Conservation (phyloP, 106 monocot species). For the Hemerocallis citrina region DNA sequence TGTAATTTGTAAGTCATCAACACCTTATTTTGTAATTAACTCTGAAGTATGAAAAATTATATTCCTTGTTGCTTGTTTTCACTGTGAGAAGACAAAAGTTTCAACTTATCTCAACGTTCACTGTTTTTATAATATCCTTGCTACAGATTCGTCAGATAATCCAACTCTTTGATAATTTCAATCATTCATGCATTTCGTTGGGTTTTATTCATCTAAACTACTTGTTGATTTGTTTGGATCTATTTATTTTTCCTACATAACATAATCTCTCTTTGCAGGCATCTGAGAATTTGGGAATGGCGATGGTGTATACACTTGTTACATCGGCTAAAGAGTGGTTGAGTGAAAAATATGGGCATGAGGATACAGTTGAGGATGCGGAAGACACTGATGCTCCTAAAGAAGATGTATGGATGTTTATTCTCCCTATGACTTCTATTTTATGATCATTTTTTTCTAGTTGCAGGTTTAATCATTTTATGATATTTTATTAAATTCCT, state of each 20-base stretch:
- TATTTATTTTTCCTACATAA: neutral
- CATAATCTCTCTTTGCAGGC: constrained; percentile 41
- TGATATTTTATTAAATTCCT: neutral
- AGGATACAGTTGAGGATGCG: constrained; percentile 33
- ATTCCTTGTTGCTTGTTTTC: neutral
- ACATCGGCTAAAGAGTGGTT: constrained; percentile 93
- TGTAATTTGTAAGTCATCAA: no score
- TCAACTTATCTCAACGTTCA: no score
- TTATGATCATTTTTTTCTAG: constrained; percentile 2
- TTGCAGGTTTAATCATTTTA: constrained; percentile 1
- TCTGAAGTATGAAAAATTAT: no score
- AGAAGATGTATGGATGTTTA: constrained; percentile 63
- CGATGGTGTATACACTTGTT: constrained; percentile 95
- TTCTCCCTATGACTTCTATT: constrained; percentile 7
- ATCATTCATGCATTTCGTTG: neutral
- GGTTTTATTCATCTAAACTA: neutral
- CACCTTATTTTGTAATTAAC: no score
- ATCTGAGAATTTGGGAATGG: constrained; percentile 95
- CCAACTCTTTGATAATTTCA: neutral
- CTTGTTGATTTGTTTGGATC: neutral
- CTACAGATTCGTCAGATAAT: neutral
- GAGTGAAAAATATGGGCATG: constrained; percentile 63
- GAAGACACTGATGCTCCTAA: constrained; percentile 49
- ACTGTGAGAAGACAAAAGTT: no score
- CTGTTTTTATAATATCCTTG: no score